Conservation (phyloP, 2,329 filamentous ascomycete genomes). For the Coleophoma cylindrospora region DNA sequence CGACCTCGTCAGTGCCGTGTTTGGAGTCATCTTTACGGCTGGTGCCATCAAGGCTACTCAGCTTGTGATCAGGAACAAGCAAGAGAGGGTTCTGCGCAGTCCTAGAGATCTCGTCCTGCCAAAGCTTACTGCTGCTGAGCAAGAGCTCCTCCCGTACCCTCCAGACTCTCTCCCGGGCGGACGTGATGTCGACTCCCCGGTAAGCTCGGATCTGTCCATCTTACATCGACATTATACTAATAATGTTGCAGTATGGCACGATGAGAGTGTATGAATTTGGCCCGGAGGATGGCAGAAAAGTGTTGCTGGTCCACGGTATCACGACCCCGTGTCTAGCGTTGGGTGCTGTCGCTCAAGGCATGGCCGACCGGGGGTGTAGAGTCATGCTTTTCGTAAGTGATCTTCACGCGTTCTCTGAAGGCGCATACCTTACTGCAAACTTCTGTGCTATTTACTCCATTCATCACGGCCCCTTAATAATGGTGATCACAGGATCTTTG, state of each 20-base stretch:
- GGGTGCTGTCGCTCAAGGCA: conserved; percentile 56
- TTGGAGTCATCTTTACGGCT: neutral
- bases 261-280: conserved; percentile 77
- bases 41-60: neutral
- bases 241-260: conserved; percentile 46
- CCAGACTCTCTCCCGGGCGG: conserved; percentile 62
- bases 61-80: neutral
- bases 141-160: conserved; percentile 51
- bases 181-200: conserved; percentile 58
- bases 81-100: neutral
- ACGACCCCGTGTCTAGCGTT: conserved; percentile 69
- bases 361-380: conserved; percentile 61
- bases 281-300: conserved; percentile 61
- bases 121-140: conserved; percentile 17
- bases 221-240: no score
- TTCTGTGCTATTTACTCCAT: neutral
- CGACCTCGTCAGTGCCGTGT: neutral
- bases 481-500: conserved; percentile 52
- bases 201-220: neutral
- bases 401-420: conserved; percentile 1
- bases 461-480: neutral
- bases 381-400: conserved; percentile 69
- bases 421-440: neutral
- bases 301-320: conserved; percentile 73
- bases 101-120: conserved; percentile 1